Conservation (phyloP, 129 eudicot species). For the Helichrysum umbraculigerum region DNA sequence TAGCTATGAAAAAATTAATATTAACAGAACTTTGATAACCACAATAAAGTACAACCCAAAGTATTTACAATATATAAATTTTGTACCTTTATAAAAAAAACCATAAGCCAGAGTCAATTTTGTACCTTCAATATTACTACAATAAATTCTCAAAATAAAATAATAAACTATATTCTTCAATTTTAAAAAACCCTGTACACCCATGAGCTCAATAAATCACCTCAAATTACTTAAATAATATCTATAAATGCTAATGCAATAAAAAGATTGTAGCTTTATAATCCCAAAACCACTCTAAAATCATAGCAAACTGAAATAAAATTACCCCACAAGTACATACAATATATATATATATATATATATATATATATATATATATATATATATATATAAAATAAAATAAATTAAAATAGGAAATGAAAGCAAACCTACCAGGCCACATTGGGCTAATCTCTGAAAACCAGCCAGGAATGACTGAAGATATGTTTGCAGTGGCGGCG, state of each 20-base stretch:
- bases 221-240: neutral
- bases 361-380: neutral
- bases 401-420: neutral
- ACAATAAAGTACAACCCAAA: conserved; percentile 2
- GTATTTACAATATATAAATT: conserved; percentile 2
- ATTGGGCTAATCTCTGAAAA: conserved; percentile 96
- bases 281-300: neutral
- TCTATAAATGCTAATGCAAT: neutral
- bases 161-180: neutral
- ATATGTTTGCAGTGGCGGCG: conserved; percentile 23
- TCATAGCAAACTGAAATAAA: neutral
- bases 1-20: too few species aligned
- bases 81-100: conserved; percentile 1
- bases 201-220: neutral
- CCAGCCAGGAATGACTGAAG: conserved; percentile 91
- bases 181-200: neutral
- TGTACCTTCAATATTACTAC: neutral
- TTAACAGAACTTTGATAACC: neutral
- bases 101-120: conserved; percentile 10
- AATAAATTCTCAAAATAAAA: neutral
- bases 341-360: neutral
- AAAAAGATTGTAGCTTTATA: neutral
- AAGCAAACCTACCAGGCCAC: conserved; percentile 84
- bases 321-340: neutral
- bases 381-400: neutral